These are phyloP conservation scores for Keithomyces neogunnii DNA, from an alignment of 2,329 filamentous ascomycete species.

Conservation along the genomic window DNA sequence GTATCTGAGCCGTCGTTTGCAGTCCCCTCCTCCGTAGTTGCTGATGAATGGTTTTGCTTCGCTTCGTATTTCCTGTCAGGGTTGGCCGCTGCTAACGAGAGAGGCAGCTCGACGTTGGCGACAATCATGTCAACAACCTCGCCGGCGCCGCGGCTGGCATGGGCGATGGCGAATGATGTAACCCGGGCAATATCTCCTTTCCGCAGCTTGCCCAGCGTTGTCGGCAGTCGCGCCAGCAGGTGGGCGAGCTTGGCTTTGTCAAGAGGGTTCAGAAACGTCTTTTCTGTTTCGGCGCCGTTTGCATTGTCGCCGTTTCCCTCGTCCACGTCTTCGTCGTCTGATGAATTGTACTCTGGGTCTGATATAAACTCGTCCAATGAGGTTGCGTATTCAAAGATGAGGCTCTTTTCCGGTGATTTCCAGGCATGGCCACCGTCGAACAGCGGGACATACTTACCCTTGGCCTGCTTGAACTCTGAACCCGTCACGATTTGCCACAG, in stretches of 20 bases:
- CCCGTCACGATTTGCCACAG: constrained; percentile 80
- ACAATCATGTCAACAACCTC: constrained; percentile 89
- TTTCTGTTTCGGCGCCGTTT: constrained; percentile 37
- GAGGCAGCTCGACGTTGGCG: constrained; percentile 69
- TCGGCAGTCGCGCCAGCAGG: constrained; percentile 74
- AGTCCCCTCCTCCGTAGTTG: constrained; percentile 25
- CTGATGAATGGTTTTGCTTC: constrained; percentile 19
- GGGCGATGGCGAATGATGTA: constrained; percentile 80
- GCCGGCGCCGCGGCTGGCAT: constrained; percentile 75
- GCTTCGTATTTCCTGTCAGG: constrained; percentile 37
- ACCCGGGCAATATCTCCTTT: constrained; percentile 82
- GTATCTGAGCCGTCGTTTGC: constrained; percentile 46
- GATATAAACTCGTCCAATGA: constrained; percentile 71
- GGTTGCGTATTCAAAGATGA: constrained; percentile 77
- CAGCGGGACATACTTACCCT: constrained; percentile 50
- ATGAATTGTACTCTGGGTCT: constrained; percentile 78
- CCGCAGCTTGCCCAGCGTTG: constrained; percentile 61
- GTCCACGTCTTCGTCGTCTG: constrained; percentile 69
- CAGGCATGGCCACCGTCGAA: constrained; percentile 74
- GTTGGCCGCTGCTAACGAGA: constrained; percentile 65
- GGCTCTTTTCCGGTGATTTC: constrained; percentile 59
- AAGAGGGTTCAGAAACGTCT: constrained; percentile 68
- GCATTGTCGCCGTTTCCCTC: constrained; percentile 46
- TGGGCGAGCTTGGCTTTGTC: constrained; percentile 79
- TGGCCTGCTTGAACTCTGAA: constrained; percentile 34